phyloP scores from a whole-genome alignment of 164 flowering plant genomes.

The Sextonia rubra region DNA sequence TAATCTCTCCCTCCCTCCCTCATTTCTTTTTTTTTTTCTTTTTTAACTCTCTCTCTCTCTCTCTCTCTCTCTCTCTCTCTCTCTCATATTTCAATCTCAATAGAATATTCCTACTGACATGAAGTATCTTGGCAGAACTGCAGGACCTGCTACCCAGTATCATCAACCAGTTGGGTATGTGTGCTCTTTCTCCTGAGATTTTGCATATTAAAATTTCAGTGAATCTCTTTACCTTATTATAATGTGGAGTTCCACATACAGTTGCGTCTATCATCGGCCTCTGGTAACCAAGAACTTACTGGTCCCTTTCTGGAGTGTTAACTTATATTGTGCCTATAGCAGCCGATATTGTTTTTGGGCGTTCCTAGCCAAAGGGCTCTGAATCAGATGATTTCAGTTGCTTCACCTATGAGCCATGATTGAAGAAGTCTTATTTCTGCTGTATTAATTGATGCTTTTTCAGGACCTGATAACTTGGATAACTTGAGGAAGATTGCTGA shows the following conservation, averaged over 20 bases:
- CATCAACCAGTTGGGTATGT: conserved; percentile 53
- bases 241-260: background rate
- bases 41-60: background rate
- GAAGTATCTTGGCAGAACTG: conserved; percentile 32
- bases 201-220: background rate
- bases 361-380: too few species aligned
- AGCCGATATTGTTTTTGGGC: too few species aligned
- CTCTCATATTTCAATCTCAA: background rate
- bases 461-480: conserved; percentile 72
- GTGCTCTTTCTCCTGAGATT: background rate
- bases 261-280: background rate
- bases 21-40: background rate
- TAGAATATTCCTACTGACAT: background rate
- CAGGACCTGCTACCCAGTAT: conserved; percentile 58
- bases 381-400: too few species aligned
- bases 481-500: conserved; percentile 63
- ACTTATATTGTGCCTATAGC: too few species aligned
- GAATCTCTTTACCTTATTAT: background rate
- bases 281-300: too few species aligned
- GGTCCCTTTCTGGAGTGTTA: too few species aligned
- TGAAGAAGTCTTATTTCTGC: background rate
- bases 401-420: too few species aligned
- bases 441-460: background rate
- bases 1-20: conserved; percentile 16
- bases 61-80: background rate